Conservation (phyloP, 495 filamentous ascomycete species). For the Penicillium lividum region DNA sequence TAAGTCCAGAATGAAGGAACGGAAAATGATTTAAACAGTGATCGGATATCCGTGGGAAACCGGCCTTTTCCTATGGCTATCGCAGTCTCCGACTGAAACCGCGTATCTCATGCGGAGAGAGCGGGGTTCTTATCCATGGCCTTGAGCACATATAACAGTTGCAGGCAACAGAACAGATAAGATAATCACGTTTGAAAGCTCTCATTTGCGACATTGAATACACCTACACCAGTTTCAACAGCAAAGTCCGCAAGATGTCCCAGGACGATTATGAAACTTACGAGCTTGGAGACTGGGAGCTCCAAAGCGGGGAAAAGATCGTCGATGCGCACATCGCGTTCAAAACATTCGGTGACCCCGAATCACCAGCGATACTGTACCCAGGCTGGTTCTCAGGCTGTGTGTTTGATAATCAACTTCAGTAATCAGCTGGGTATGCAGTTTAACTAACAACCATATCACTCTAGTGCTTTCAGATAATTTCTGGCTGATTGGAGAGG, state of each 20-base stretch:
- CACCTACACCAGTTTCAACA: too few relatives aligned
- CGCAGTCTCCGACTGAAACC: conserved; percentile 10
- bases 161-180: not conserved
- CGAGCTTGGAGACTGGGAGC: conserved; percentile 61
- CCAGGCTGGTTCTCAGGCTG: conserved; percentile 70
- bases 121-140: conserved; percentile 24
- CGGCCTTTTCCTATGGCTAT: not conserved
- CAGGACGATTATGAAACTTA: conserved; percentile 49
- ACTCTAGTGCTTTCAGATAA: conserved; percentile 56
- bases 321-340: conserved; percentile 63
- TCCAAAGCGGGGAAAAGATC: conserved; percentile 59
- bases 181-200: not conserved
- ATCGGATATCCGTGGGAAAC: not conserved
- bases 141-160: not conserved
- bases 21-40: not conserved
- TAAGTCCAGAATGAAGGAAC: not conserved
- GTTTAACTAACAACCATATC: not conserved
- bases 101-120: conserved; percentile 19
- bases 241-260: conserved; percentile 26
- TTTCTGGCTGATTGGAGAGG: conserved; percentile 64
- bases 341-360: conserved; percentile 66
- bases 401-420: conserved; percentile 25
- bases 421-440: not conserved
- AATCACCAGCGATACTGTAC: conserved; percentile 66
- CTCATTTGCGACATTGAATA: too few relatives aligned